These are phyloP conservation scores for Brassica nigra DNA, from an alignment of 345 rosid genomes.

Conservation along the genomic window DNA sequence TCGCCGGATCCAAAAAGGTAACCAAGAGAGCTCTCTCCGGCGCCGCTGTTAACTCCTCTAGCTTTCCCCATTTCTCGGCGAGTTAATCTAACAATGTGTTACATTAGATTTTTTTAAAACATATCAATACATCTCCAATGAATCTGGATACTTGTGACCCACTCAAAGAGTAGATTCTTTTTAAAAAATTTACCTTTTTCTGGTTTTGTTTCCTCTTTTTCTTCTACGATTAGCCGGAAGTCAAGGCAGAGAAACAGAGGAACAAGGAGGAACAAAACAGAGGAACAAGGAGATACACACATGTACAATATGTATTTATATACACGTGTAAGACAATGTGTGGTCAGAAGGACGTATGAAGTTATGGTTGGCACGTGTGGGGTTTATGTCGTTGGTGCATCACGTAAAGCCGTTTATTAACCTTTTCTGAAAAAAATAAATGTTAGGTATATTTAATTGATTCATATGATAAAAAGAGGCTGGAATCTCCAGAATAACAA, in stretches of 20 bases:
- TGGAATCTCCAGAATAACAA: constrained; percentile 5
- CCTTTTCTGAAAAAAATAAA: background rate
- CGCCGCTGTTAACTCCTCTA: constrained; percentile 79
- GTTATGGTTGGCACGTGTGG: constrained; percentile 39
- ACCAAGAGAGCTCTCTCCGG: constrained; percentile 91
- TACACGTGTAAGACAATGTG: constrained; percentile 31
- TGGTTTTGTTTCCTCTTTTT: constrained; percentile 27
- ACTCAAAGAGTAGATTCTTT: background rate
- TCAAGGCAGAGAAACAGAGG: constrained; percentile 33
- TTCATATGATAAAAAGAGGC: background rate
- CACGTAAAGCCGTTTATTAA: background rate
- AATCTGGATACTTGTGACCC: constrained; percentile 1
- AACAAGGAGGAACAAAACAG: background rate
- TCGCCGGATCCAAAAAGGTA: constrained; percentile 78
- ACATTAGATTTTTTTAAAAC: constrained; percentile 16
- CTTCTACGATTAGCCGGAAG: constrained; percentile 29
- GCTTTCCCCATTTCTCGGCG: constrained; percentile 60
- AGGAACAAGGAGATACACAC: constrained; percentile 3
- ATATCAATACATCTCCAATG: constrained; percentile 5
- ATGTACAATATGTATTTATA: constrained; percentile 8
- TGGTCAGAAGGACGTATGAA: constrained; percentile 21
- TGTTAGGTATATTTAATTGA: background rate
- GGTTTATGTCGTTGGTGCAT: constrained; percentile 18
- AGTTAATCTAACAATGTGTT: constrained; percentile 19
- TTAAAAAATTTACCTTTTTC: background rate